These are phyloP conservation scores for Mangifera indica DNA, from an alignment of 345 rosid species.

Conservation along the genomic window DNA sequence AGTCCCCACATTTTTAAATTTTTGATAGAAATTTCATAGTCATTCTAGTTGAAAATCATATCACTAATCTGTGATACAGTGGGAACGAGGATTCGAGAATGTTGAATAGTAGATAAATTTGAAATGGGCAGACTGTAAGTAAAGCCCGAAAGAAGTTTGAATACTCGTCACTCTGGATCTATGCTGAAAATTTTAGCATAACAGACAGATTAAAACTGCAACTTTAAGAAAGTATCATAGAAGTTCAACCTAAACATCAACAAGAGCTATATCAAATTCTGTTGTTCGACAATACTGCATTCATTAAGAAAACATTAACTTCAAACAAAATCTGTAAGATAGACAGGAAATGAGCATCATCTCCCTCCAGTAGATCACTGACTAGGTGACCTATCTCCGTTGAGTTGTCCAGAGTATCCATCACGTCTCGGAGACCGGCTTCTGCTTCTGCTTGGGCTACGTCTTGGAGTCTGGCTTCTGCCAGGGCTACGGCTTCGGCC, in stretches of 20 bases:
- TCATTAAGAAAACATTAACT: not conserved
- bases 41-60: not conserved
- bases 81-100: not conserved
- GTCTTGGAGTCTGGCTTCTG: slow-evolving; percentile 45
- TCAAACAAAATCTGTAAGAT: slow-evolving; percentile 1
- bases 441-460: slow-evolving; percentile 30
- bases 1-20: no score
- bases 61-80: not conserved
- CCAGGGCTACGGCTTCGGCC: slow-evolving; percentile 43
- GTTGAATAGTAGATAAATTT: not conserved
- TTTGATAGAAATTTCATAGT: not conserved
- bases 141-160: not conserved
- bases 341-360: slow-evolving; percentile 8
- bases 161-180: not conserved
- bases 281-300: not conserved
- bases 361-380: slow-evolving; percentile 34
- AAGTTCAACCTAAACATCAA: slow-evolving; percentile 8
- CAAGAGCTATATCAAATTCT: slow-evolving; percentile 15
- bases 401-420: slow-evolving; percentile 32
- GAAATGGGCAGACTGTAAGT: not conserved
- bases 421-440: slow-evolving; percentile 45
- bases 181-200: not conserved
- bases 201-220: not conserved
- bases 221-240: slow-evolving; percentile 11
- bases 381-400: slow-evolving; percentile 71